Evolutionary conservation across 495 filamentous ascomycete species (phyloP), one percentile per base, ranked within the genome.

Genomic region (Tuber microsphaerosporum): DNA sequence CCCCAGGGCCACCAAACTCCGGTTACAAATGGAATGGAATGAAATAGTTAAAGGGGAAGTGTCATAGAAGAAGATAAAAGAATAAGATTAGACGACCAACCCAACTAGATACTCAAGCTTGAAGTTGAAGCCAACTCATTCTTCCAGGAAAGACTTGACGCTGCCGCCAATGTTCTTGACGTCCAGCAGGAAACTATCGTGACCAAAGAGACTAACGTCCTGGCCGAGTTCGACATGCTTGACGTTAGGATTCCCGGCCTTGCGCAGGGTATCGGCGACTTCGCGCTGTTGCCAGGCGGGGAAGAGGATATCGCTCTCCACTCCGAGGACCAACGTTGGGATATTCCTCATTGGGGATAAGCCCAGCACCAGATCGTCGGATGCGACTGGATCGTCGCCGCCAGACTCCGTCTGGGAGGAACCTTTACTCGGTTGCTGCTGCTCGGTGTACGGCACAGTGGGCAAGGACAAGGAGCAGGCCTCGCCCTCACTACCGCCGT

Each of bases 281-380:
- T 99, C 95, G 51, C 92, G 89, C 86, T 99, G 95, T 84, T 99
- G 95, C 94, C 95, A 99, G 2, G 96, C 93, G 2, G 95, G 95
- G 85, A 99, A 99, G 51, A 99, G 85, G 74, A 97, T 98, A 83
- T 99, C 95, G 81, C 93, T 97, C 2, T 93, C 93, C 16, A 98
- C 95, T 31, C 95, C 95, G 86, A 99, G 90, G 4, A 99, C 92
- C 61, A 99, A 86, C 4, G 92, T 90, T 0, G 92, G 90, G 77
- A 93, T 93, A 77, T 92, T 85, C 74, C 89, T 89, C 72, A 97
- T 84, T 1, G 89, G 85, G 7, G 87, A 82, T 44, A 99, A 85
- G 6, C 95, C 96, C 5, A 84, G 84, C 5, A 99, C 87, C 0
- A 99, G 86, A 84, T 98, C 96, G 84, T 2, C 94, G 91, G 14